A percentile compares a stretch with the other conserved stretches of the same genome.
Evolutionary conservation across 1,139 yeast genomes (phyloP).

Genomic region (Suhomyces atakaporum): DNA sequence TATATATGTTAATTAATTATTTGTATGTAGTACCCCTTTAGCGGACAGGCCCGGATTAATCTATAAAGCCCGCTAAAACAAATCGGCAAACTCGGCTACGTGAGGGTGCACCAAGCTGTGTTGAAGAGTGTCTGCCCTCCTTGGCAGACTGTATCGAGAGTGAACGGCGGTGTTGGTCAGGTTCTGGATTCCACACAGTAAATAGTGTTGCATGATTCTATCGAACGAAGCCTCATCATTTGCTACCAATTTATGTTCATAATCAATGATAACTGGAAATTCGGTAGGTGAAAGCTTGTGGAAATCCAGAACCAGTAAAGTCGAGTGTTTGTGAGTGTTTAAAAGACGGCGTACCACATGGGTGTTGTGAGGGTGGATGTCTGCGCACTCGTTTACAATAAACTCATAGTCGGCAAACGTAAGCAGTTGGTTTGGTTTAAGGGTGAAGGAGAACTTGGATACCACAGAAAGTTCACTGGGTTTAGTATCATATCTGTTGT

Average conservation of each 20-base stretch:
- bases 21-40: constrained; percentile 1
- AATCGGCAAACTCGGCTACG: constrained; percentile 51
- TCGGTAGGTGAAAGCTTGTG: constrained; percentile 14
- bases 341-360: constrained; percentile 25
- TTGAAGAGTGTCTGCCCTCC: constrained; percentile 4
- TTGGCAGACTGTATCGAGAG: neutral
- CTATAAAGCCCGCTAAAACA: constrained; percentile 27
- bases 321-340: constrained; percentile 14
- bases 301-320: constrained; percentile 23
- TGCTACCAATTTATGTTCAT: constrained; percentile 55
- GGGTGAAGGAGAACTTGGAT: constrained; percentile 28
- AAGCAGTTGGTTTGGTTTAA: constrained; percentile 28
- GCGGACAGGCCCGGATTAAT: constrained; percentile 1
- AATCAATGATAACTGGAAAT: constrained; percentile 59
- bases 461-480: constrained; percentile 7
- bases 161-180: constrained; percentile 17
- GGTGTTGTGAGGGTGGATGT: constrained; percentile 49
- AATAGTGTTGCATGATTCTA: constrained; percentile 46
- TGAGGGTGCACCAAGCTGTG: constrained; percentile 44
- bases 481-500: constrained; percentile 14
- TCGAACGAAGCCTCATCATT: constrained; percentile 47
- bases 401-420: constrained; percentile 35
- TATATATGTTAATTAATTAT: constrained; percentile 2
- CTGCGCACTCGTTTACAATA: constrained; percentile 38
- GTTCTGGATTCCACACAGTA: constrained; percentile 41